Base-by-base conservation (phyloP, 202 grass and related monocot species). In the Dendrocalamus latiflorus region DNA sequence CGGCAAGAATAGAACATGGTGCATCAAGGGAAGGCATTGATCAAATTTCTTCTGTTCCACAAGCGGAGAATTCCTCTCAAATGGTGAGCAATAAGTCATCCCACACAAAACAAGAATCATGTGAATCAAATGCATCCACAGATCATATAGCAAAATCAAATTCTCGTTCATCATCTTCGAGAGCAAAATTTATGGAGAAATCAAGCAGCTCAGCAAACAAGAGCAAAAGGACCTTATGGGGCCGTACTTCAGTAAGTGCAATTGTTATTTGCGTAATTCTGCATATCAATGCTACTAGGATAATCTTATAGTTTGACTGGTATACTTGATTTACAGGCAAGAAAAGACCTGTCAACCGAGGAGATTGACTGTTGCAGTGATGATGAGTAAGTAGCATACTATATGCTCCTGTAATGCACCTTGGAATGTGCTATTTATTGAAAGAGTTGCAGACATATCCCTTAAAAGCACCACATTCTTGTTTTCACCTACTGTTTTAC, bases 231-330 rank as follows among this genome's bases (percentile, higher is more conserved):
- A 89, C 95, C 24, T 84, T 92, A 81, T 99, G 87, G 91, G 93
- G 93, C 30, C 96, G 96, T 81, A 92, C 96, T 53, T 96, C 96
- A 73, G 96, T 99, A 90, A 89, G 96, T 88, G 67, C 63, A 84
- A 68, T 39, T 80, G 44, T 28, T 54, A 63, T 67, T 43, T 66
- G 50, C 57, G 67, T 71, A 38, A 41, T 74, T 71, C 39, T 78
- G 67, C 72, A 37, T 81, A 81, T 81, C 64, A 78, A 69, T 79
- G n/a, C 62, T 55, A 62, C 26, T 65, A 59, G 28, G 65, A 81
- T 80, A 77, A 80, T 86, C 43, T 77, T 63, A 86, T 60, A 69
- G 2, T 68, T 86, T 79, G 68, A 77, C 6, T 81, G 25, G 44
- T 81, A 76, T 28, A 65, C 41, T 75, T 56, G 59, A 73, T 86